These are phyloP conservation scores for Haberlea rhodopensis DNA, from an alignment of 257 asterid species.

Conservation along the genomic window DNA sequence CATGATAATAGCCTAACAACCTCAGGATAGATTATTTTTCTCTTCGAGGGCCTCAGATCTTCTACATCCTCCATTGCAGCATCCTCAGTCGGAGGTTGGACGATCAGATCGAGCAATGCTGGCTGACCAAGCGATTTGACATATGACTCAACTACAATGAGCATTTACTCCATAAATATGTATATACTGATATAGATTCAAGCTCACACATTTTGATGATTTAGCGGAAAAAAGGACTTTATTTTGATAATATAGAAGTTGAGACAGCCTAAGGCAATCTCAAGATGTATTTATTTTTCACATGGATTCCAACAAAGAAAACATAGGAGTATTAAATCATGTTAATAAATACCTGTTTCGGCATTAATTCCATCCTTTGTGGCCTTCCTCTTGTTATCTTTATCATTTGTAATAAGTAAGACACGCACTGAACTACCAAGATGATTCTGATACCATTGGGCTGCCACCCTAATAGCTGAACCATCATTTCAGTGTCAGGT, in stretches of 20 bases:
- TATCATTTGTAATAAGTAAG: constrained; percentile 81
- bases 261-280: constrained; percentile 14
- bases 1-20: constrained; percentile 37
- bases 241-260: constrained; percentile 12
- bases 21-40: constrained; percentile 80
- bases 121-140: constrained; percentile 84
- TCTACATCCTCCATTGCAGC: constrained; percentile 72
- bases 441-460: constrained; percentile 93
- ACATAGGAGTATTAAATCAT: constrained; percentile 19
- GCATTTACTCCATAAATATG: constrained; percentile 21
- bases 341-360: constrained; percentile 62
- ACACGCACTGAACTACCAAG: constrained; percentile 57
- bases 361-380: constrained; percentile 73
- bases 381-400: constrained; percentile 87
- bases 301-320: constrained; percentile 10
- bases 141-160: constrained; percentile 78
- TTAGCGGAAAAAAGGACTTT: constrained; percentile 5
- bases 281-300: constrained; percentile 12
- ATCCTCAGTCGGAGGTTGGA: constrained; percentile 76
- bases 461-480: constrained; percentile 90
- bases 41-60: constrained; percentile 85
- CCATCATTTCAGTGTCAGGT: constrained; percentile 24
- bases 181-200: constrained; percentile 19
- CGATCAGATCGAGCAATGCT: constrained; percentile 84
- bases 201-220: constrained; percentile 5